Conservation (phyloP, 257 asterid genomes). For the Scutellaria minor region DNA sequence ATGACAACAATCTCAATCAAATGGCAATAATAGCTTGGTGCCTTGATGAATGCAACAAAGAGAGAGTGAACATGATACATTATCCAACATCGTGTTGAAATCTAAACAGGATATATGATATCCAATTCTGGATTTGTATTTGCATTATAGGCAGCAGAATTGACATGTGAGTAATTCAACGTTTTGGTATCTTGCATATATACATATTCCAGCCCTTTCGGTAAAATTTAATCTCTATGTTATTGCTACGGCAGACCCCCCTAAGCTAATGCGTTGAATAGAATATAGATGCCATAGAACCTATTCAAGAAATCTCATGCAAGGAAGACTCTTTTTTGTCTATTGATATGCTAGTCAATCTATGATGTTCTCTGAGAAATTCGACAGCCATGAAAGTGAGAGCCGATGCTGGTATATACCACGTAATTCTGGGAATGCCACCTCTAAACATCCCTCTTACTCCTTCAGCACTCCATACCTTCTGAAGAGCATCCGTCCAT, state of each 20-base stretch:
- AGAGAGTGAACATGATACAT: too few relatives aligned
- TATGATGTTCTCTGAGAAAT: constrained; percentile 65
- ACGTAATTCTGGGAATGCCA: constrained; percentile 66
- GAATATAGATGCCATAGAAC: background rate
- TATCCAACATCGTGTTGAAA: too few relatives aligned
- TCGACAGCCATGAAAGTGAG: constrained; percentile 89
- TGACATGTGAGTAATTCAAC: too few relatives aligned
- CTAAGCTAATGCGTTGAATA: constrained; percentile 6
- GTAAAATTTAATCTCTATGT: background rate
- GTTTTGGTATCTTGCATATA: background rate
- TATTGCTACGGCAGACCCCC: background rate
- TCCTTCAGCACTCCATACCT: constrained; percentile 80
- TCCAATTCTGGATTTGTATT: background rate
- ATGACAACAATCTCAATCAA: too few relatives aligned
- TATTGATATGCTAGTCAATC: constrained; percentile 51
- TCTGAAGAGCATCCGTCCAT: constrained; percentile 64
- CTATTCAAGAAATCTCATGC: constrained; percentile 54
- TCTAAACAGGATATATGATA: background rate
- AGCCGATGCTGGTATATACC: constrained; percentile 89
- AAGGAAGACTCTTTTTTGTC: constrained; percentile 64
- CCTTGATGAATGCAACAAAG: background rate
- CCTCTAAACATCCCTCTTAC: constrained; percentile 75
- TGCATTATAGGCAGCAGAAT: background rate
- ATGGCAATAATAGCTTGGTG: background rate
- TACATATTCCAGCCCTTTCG: constrained; percentile 26